These are phyloP conservation scores for Lactifluus hygrophoroides DNA, from an alignment of 768 basidiomycete genomes.

Conservation along the genomic window DNA sequence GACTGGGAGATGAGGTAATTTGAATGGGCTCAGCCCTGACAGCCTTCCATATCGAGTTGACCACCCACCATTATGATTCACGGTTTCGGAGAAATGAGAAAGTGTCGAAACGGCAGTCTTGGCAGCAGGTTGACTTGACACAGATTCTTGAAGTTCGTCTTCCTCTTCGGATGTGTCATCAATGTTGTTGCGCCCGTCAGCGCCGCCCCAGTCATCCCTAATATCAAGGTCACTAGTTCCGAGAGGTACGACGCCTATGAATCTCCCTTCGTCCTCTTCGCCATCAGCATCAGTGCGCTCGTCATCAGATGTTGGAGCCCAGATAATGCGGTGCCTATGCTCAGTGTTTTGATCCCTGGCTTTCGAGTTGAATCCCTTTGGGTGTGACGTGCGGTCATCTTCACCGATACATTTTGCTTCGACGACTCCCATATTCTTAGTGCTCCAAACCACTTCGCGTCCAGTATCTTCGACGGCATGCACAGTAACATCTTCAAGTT, in stretches of 20 bases:
- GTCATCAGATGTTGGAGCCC: constrained; percentile 5
- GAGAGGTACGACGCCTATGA: constrained; percentile 6
- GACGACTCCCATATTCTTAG: background rate
- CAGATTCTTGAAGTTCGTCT: constrained; percentile 6
- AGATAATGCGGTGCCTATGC: background rate
- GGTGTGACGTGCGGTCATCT: background rate
- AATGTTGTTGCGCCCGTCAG: background rate
- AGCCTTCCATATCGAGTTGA: background rate
- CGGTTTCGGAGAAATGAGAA: background rate
- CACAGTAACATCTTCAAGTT: background rate
- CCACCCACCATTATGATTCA: background rate
- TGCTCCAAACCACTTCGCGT: background rate
- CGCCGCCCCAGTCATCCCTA: constrained; percentile 5
- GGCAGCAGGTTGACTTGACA: background rate
- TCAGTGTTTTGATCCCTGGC: background rate
- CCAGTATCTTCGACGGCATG: background rate
- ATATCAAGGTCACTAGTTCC: constrained; percentile 20
- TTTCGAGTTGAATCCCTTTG: background rate
- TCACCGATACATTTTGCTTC: background rate
- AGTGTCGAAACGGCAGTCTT: background rate
- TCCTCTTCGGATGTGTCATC: constrained; percentile 5
- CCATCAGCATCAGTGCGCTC: constrained; percentile 9
- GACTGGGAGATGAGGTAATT: background rate
- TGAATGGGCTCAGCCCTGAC: background rate
- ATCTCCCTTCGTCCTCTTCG: constrained; percentile 8